These are phyloP conservation scores for Pythium vanterpoolii DNA, from an alignment of 352 stramenopile genomes.

Conservation along the genomic window DNA sequence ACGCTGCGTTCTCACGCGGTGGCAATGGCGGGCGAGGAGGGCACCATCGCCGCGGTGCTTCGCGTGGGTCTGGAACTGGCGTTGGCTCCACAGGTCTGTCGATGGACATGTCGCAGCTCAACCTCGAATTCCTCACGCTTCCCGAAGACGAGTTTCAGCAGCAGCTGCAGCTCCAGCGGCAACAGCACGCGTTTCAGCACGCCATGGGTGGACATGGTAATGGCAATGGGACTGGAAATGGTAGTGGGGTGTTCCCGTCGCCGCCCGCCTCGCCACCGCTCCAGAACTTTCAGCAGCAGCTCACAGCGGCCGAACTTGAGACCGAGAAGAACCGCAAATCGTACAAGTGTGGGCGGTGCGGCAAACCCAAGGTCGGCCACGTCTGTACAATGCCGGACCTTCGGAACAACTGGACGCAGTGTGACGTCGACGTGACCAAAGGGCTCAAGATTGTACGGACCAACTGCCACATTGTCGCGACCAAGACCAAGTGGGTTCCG, in stretches of 20 bases:
- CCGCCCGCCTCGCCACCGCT: constrained; percentile 16
- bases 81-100: constrained; percentile 71
- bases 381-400: constrained; percentile 85
- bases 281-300: constrained; percentile 24
- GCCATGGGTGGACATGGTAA: too few relatives aligned
- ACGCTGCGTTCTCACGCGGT: constrained; percentile 21
- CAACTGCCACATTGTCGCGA: constrained; percentile 69
- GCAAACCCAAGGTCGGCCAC: constrained; percentile 82
- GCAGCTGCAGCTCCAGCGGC: constrained; percentile 33
- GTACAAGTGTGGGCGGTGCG: constrained; percentile 87
- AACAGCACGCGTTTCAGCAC: constrained; percentile 27
- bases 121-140: constrained; percentile 63
- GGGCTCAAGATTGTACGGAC: constrained; percentile 66
- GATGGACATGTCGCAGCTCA: constrained; percentile 83
- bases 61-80: too few relatives aligned
- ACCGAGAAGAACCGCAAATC: constrained; percentile 64
- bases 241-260: constrained; percentile 11
- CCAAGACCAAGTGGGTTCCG: constrained; percentile 61
- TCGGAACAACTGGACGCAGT: constrained; percentile 84
- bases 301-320: constrained; percentile 11
- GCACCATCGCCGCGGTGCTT: constrained; percentile 22
- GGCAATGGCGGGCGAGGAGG: constrained; percentile 28
- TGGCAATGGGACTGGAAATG: too few relatives aligned
- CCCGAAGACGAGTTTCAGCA: constrained; percentile 57
- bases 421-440: constrained; percentile 74